phyloP scores from a whole-genome alignment of 257 asterid genomes.

The Anisodus tanguticus region DNA sequence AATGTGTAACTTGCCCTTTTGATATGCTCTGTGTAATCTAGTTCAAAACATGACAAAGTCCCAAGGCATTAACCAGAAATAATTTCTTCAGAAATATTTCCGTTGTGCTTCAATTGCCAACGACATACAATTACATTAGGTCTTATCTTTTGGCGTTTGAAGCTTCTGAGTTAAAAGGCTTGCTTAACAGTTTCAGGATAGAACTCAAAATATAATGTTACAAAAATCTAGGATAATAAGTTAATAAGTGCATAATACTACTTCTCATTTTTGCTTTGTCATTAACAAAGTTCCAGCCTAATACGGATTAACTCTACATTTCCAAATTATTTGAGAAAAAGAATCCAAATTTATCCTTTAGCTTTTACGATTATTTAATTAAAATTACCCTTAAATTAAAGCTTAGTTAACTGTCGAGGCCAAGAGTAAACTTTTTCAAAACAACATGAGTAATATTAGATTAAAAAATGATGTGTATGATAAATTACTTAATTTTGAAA shows the following conservation, averaged over 20 bases:
- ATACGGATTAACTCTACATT: too few relatives aligned
- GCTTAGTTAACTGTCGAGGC: neutral
- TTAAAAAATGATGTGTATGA: neutral
- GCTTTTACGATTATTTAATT: too few relatives aligned
- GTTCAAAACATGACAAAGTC: neutral
- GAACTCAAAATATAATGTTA: too few relatives aligned
- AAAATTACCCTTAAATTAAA: too few relatives aligned
- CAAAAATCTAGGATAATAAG: too few relatives aligned
- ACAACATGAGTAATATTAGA: neutral
- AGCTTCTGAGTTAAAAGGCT: too few relatives aligned
- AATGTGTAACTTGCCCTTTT: too few relatives aligned
- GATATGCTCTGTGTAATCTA: neutral
- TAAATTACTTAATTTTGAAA: neutral
- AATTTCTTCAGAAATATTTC: neutral
- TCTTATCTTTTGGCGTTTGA: neutral
- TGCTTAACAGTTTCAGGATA: too few relatives aligned
- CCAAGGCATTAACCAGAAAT: neutral
- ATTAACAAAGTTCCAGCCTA: too few relatives aligned
- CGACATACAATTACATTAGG: neutral
- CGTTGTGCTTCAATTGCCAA: neutral
- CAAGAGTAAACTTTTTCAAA: neutral
- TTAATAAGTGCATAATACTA: too few relatives aligned
- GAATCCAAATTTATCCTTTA: too few relatives aligned
- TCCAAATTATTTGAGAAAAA: too few relatives aligned
- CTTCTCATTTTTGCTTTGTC: neutral